Evolutionary conservation across 2,329 filamentous ascomycete species (phyloP), one percentile per base, ranked within the genome.

Genomic region (Tolypocladium ovalisporum): DNA sequence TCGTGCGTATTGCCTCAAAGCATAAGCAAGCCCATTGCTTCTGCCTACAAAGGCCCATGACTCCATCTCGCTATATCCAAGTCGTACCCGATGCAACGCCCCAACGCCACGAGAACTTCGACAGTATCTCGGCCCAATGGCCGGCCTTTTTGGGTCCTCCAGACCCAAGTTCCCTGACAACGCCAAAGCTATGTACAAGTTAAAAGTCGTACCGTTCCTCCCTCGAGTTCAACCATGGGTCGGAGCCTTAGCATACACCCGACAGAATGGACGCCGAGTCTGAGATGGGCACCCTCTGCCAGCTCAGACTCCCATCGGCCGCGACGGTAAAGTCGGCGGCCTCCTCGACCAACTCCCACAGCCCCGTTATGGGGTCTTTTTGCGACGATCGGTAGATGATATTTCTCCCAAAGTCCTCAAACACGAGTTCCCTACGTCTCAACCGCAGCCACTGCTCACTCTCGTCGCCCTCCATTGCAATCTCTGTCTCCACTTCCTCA

Each of bases 261-360:
- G 65, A 65, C 36, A 71, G 53, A 15, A 70, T 67, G 7, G 67
- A 70, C 24, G 63, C 64, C 34, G 68, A 66, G 8, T 69, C 66
- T 2, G 72, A 73, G 13, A 75, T 64, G 1, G 72, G 70, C 40
- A 72, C 71, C 37, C 67, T 61, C 27, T 64, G 62, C 73, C 73
- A 75, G 4, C 63, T 58, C 13, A 75, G 55, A 2, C 59, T 63
- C 15, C 71, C 71, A 35, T 74, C 65, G 1, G 61, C 52, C 0
- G 60, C 60, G 5, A 73, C 67, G 12, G 56, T 57, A 52, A 70
- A 70, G 6, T 67, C 63, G 0, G 72, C 71, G 10, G 62, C 64
- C 59, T 76, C 73, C 57, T 76, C 73, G 0, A 75, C 61, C 27
- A 74, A 61, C 35, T 67, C 68, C 73, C 73, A 76, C 7, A 60